Conservation (phyloP, 2,329 filamentous ascomycete genomes). For the Aspergillus sergii region DNA sequence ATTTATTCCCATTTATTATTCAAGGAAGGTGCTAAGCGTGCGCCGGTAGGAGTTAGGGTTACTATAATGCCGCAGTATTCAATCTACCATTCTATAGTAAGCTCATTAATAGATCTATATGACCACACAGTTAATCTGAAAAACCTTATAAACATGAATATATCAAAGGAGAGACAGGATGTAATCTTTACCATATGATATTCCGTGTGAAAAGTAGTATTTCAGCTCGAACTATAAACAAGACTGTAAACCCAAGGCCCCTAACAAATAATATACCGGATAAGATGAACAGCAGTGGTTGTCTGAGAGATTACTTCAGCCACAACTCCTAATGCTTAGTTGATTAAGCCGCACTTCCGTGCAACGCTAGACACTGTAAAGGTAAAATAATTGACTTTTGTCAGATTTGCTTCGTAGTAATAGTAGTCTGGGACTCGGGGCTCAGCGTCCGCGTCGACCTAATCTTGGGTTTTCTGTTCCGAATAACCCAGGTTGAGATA, state of each 20-base stretch:
- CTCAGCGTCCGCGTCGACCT: neutral
- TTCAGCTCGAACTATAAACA: too few relatives aligned
- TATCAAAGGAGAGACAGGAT: neutral
- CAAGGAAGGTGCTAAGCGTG: neutral
- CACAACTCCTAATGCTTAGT: too few relatives aligned
- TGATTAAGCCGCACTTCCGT: neutral
- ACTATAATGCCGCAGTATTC: too few relatives aligned
- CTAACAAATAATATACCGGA: too few relatives aligned
- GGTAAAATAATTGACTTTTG: neutral
- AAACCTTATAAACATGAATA: neutral
- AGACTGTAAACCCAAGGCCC: too few relatives aligned
- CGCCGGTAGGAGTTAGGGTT: neutral
- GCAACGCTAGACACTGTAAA: neutral
- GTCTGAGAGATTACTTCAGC: too few relatives aligned
- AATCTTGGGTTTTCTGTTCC: neutral
- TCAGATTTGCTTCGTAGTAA: neutral
- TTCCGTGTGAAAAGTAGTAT: neutral
- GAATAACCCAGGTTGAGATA: neutral
- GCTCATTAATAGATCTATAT: too few relatives aligned
- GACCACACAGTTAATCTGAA: neutral
- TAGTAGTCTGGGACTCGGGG: neutral
- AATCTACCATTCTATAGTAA: too few relatives aligned
- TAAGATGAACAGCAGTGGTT: too few relatives aligned
- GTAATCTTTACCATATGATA: neutral
- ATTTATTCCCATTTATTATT: neutral